Evolutionary conservation across 495 filamentous ascomycete genomes (phyloP).

Genomic region (Aspergillus ostianus): DNA sequence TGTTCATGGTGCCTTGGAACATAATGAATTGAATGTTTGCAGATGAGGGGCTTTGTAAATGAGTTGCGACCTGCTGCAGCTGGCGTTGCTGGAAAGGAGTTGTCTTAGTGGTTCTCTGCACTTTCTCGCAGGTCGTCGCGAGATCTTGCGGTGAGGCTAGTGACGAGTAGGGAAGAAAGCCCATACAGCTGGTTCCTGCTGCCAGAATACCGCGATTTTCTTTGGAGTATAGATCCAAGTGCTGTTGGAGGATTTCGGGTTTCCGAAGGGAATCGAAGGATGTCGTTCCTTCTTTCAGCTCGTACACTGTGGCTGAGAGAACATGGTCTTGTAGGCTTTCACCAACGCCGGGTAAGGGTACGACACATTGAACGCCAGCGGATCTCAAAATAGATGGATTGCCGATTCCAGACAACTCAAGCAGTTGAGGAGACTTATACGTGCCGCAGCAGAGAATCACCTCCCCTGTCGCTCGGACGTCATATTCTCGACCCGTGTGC

Average conservation of each 20-base stretch:
- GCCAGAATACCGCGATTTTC: constrained; percentile 15
- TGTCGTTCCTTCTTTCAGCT: constrained; percentile 33
- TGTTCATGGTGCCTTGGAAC: constrained; percentile 17
- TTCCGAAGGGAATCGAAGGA: constrained; percentile 34
- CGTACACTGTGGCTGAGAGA: constrained; percentile 14
- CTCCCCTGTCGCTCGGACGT: constrained; percentile 48
- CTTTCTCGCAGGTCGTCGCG: constrained; percentile 19
- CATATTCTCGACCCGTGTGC: constrained; percentile 31
- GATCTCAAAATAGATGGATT: constrained; percentile 23
- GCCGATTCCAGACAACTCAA: constrained; percentile 60
- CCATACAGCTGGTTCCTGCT: constrained; percentile 19
- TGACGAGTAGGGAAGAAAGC: constrained; percentile 24
- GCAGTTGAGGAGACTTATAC: constrained; percentile 52
- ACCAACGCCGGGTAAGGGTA: constrained; percentile 43
- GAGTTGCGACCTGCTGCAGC: constrained; percentile 23
- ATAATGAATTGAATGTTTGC: constrained; percentile 28
- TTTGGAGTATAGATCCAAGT: constrained; percentile 21
- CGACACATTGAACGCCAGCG: constrained; percentile 33
- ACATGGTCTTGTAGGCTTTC: constrained; percentile 49
- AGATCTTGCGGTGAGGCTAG: constrained; percentile 25
- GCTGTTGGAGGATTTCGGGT: constrained; percentile 27
- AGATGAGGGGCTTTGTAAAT: constrained; percentile 24
- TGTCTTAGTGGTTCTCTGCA: constrained; percentile 18
- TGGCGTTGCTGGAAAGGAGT: constrained; percentile 27
- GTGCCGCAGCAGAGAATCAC: constrained; percentile 54